These are phyloP conservation scores for Myxozyma geophila DNA, from an alignment of 805 yeast genomes.

Conservation along the genomic window DNA sequence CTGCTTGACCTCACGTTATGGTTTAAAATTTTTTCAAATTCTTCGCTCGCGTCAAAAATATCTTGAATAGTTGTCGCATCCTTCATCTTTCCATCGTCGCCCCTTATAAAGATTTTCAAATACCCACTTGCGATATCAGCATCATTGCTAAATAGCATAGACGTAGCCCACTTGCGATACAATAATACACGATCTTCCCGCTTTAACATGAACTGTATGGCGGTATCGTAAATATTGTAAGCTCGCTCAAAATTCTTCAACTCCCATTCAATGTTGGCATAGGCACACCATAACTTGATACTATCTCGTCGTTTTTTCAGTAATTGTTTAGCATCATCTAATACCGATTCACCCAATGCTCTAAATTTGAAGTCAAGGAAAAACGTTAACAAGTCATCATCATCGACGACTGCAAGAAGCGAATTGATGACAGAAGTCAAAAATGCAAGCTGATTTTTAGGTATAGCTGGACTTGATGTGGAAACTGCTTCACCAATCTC, in stretches of 20 bases:
- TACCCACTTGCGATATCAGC: neutral
- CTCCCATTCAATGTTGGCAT: conserved; percentile 18
- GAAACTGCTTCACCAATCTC: neutral
- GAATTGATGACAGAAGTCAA: conserved; percentile 8
- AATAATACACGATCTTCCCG: conserved; percentile 9
- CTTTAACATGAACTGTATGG: conserved; percentile 3
- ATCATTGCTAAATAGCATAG: neutral
- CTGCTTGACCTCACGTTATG: neutral
- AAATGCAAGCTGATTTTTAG: neutral
- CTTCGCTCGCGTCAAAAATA: neutral
- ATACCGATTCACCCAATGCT: neutral
- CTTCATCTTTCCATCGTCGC: neutral
- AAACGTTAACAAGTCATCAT: conserved; percentile 12
- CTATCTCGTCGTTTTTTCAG: conserved; percentile 13
- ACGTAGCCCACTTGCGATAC: conserved; percentile 19
- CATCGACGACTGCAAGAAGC: conserved; percentile 11
- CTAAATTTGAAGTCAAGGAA: conserved; percentile 15
- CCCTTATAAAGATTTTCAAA: neutral
- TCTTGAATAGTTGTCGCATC: neutral
- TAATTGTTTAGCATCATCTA: conserved; percentile 12
- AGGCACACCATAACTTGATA: conserved; percentile 21
- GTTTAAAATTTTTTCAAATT: neutral
- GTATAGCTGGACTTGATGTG: neutral
- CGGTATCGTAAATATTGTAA: conserved; percentile 8
- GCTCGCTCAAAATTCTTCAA: conserved; percentile 14